These are phyloP conservation scores for Neurospora pannonica DNA, from an alignment of 495 filamentous ascomycete genomes.

Conservation along the genomic window DNA sequence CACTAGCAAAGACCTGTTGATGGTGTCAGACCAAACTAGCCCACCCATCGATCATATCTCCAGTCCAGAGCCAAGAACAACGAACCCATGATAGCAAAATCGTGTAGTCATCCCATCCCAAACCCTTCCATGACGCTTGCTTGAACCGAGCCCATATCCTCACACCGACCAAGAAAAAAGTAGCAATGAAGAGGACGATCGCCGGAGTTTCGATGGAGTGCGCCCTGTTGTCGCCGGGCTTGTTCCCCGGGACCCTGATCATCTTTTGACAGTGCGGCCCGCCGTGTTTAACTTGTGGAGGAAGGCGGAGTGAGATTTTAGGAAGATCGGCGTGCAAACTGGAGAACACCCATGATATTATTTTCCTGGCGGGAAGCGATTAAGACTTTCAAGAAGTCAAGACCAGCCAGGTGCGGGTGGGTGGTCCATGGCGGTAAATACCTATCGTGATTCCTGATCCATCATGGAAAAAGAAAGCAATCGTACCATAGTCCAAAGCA, in stretches of 20 bases:
- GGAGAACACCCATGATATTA: neutral
- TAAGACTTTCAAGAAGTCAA: neutral
- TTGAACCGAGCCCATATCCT: slow-evolving; percentile 22
- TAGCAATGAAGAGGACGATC: slow-evolving; percentile 25
- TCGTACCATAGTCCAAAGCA: neutral
- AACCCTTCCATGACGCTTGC: slow-evolving; percentile 15
- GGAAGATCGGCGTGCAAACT: neutral
- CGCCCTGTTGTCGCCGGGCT: slow-evolving; percentile 17
- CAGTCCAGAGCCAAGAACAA: neutral
- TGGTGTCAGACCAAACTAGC: slow-evolving; percentile 1
- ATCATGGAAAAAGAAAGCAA: neutral
- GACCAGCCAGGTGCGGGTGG: neutral
- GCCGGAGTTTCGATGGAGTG: slow-evolving; percentile 24
- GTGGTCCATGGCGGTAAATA: neutral
- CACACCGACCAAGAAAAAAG: slow-evolving; percentile 20
- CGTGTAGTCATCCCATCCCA: slow-evolving; percentile 29
- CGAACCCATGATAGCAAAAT: slow-evolving; percentile 25
- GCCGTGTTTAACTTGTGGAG: neutral
- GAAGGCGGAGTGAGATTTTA: neutral
- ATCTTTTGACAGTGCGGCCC: neutral
- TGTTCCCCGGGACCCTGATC: slow-evolving; percentile 8
- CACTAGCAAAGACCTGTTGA: slow-evolving; percentile 16
- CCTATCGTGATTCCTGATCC: neutral
- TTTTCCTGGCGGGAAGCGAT: neutral
- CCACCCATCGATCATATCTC: neutral